Evolutionary conservation across 78 protist genomes (phyloP), one percentile per base, ranked within the genome.

Genomic region (Dictyostelium firmibasis): DNA sequence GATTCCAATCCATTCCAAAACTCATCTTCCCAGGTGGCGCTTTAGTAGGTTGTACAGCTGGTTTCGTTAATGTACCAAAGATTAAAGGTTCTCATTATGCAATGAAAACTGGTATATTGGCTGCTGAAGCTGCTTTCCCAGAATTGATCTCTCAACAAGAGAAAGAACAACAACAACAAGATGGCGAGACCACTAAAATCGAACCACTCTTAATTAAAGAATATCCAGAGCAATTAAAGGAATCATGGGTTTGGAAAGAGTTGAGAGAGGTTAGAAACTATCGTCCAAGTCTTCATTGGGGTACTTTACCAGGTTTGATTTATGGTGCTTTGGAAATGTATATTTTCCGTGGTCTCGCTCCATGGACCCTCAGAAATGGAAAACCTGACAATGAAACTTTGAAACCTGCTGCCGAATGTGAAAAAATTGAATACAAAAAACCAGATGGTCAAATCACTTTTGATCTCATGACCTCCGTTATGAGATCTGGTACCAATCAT

Each of bases 51-150:
- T 98, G 98, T 92, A 44, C 98, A 0, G 99, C 99, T 18, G 99
- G 99, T 35, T 97, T 98, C 91, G 97, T 98, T 75, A 98, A 98
- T 89, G 97, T 98, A 72, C 98, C 99, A 82, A 99, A 99, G 88
- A 96, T 99, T 79, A 98, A 98, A 95, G 99, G 99, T 76, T 93
- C 97, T 13, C 99, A 99, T 99, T 98, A 93, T 14, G 99, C 99
- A 36, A 98, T 99, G 99, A 98, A 98, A 95, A 92, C 98, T 14
- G 98, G 98, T 67, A 97, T 97, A 92, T 53, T 98, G 3, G 98
- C 99, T 4, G 99, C 98, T 18, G 99, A 98, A 64, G 70, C 96
- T 6, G 60, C 86, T 16, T 85, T 83, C 38, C 97, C 87, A 10
- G 86, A 81, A 33, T 47, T 27, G 29, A 97, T 72, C 0, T 8